Conservation (phyloP, 495 filamentous ascomycete genomes). For the Talaromyces borbonicus region DNA sequence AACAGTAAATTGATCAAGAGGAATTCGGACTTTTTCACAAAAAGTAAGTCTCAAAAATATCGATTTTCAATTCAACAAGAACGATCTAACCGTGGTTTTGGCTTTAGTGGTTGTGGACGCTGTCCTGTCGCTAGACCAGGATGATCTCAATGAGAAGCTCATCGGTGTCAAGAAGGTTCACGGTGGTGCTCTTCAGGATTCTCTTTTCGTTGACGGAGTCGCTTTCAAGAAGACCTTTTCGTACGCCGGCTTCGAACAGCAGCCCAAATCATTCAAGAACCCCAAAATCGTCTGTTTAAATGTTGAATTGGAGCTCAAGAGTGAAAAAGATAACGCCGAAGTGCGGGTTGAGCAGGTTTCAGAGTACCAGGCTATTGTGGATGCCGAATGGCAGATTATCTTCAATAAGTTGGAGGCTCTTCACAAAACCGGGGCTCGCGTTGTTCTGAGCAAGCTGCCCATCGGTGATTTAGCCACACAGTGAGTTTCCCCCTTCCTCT, state of each 20-base stretch:
- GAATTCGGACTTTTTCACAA: constrained; percentile 93
- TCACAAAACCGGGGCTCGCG: constrained; percentile 87
- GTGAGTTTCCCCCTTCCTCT: constrained; percentile 29
- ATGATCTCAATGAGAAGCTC: constrained; percentile 93
- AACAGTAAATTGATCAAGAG: constrained; percentile 98
- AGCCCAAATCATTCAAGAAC: constrained; percentile 89
- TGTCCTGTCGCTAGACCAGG: constrained; percentile 91
- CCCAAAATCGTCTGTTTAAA: constrained; percentile 95
- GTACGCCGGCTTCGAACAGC: constrained; percentile 97
- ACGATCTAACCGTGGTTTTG: not conserved
- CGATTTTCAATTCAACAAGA: not conserved
- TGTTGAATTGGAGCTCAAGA: constrained; percentile 95
- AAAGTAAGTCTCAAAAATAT: constrained; percentile 64
- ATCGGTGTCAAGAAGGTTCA: constrained; percentile 98
- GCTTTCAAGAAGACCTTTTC: constrained; percentile 99
- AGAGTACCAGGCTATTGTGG: constrained; percentile 98
- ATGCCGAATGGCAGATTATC: constrained; percentile 99
- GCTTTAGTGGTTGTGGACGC: constrained; percentile 89
- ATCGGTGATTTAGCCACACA: constrained; percentile 97
- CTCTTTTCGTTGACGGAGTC: constrained; percentile 93
- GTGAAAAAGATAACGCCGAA: constrained; percentile 98
- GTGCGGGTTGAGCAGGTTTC: constrained; percentile 96
- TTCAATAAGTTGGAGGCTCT: constrained; percentile 96
- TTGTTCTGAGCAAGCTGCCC: constrained; percentile 92
- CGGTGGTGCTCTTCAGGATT: constrained; percentile 92